phyloP scores from a whole-genome alignment of 192 early-diverging fungal species.

The Umbelopsis sp. region DNA sequence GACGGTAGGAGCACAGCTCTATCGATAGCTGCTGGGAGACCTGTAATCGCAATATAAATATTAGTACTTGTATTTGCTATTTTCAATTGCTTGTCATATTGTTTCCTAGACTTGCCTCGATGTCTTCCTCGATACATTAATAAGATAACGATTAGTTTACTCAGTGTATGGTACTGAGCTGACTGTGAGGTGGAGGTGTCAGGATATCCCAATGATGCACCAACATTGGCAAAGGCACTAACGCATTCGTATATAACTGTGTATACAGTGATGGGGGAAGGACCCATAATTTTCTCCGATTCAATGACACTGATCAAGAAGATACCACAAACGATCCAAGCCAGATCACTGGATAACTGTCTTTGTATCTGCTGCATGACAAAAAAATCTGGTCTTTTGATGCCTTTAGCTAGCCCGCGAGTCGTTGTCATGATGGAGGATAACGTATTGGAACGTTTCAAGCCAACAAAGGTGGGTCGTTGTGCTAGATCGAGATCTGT shows the following conservation, averaged over 20 bases:
- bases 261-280: constrained; percentile 32
- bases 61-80: neutral
- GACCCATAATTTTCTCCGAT: constrained; percentile 26
- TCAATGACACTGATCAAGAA: constrained; percentile 33
- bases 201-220: constrained; percentile 33
- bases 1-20: constrained; percentile 37
- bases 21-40: constrained; percentile 39
- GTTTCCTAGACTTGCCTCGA: constrained; percentile 28
- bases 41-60: neutral
- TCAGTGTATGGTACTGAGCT: constrained; percentile 24
- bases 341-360: constrained; percentile 38
- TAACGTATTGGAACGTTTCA: neutral
- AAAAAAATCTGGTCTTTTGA: constrained; percentile 36
- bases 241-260: constrained; percentile 36
- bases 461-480: neutral
- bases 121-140: constrained; percentile 40
- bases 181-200: constrained; percentile 26
- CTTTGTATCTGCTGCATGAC: constrained; percentile 41
- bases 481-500: neutral
- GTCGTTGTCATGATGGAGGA: constrained; percentile 9
- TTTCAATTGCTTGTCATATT: no score
- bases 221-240: constrained; percentile 39
- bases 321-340: constrained; percentile 33
- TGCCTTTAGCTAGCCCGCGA: neutral
- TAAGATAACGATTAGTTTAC: constrained; percentile 32